phyloP scores from a whole-genome alignment of 805 yeast species.

The Metschnikowia gelsemii region DNA sequence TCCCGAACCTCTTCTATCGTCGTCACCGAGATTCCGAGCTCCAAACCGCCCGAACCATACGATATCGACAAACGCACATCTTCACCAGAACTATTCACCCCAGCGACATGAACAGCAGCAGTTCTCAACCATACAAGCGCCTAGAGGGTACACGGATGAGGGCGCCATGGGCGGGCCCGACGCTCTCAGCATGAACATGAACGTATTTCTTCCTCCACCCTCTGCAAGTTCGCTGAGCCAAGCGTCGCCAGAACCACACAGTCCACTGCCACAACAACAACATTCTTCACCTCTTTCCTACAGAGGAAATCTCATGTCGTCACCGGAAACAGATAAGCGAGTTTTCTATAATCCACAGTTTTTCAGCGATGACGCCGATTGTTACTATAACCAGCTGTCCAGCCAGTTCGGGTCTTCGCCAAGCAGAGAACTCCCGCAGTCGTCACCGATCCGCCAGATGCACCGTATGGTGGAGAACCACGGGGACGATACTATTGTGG shows the following conservation, averaged over 20 bases:
- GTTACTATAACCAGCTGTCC: slow-evolving; percentile 14
- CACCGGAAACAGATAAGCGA: slow-evolving; percentile 20
- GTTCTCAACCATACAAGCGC: neutral
- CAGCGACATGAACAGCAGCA: neutral
- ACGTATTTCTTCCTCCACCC: slow-evolving; percentile 40
- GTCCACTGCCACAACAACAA: slow-evolving; percentile 16
- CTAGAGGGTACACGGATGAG: neutral
- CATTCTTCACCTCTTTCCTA: slow-evolving; percentile 30
- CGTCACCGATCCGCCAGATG: slow-evolving; percentile 12
- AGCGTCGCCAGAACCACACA: slow-evolving; percentile 38
- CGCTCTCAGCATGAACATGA: slow-evolving; percentile 19
- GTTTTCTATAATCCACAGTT: slow-evolving; percentile 41
- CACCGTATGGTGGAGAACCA: slow-evolving; percentile 2
- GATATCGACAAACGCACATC: neutral
- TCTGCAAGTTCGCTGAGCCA: slow-evolving; percentile 31
- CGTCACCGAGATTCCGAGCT: neutral
- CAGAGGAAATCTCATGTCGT: slow-evolving; percentile 6
- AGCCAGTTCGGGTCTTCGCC: slow-evolving; percentile 33
- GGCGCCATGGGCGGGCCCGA: slow-evolving; percentile 3
- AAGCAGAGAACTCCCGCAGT: slow-evolving; percentile 21
- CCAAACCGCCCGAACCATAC: neutral
- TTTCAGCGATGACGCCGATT: slow-evolving; percentile 31
- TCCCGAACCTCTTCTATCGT: neutral
- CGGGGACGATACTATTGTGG: slow-evolving; percentile 33
- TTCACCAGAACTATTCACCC: neutral